These are phyloP conservation scores for Alectoria sarmentosa DNA, from an alignment of 495 filamentous ascomycete species.

Conservation along the genomic window DNA sequence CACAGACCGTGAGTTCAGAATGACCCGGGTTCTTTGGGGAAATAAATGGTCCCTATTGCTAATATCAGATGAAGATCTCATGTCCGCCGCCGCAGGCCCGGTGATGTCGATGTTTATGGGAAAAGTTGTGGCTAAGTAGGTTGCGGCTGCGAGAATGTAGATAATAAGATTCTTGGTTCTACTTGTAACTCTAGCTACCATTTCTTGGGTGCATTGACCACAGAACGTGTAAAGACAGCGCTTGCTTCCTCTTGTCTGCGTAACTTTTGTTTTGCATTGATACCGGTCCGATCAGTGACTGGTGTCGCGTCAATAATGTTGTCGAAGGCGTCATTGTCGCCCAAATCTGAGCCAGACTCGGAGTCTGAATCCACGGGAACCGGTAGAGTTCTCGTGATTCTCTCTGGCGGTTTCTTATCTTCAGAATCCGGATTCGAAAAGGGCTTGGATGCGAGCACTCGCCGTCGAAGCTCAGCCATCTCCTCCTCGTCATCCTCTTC, in stretches of 20 bases:
- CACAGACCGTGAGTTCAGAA: constrained; percentile 5
- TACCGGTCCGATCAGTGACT: constrained; percentile 74
- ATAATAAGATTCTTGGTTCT: background rate
- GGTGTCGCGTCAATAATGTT: constrained; percentile 86
- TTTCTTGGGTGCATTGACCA: constrained; percentile 53
- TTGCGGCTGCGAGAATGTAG: background rate
- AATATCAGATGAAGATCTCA: constrained; percentile 2
- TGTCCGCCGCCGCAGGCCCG: constrained; percentile 10
- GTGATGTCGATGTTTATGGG: constrained; percentile 12
- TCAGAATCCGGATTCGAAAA: constrained; percentile 60
- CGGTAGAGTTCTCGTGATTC: constrained; percentile 45
- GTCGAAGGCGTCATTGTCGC: constrained; percentile 69
- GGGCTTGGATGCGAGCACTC: constrained; percentile 76
- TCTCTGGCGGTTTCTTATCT: constrained; percentile 48
- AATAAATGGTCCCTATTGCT: background rate
- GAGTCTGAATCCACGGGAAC: constrained; percentile 52
- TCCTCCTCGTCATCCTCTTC: constrained; percentile 78
- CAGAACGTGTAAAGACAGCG: constrained; percentile 56
- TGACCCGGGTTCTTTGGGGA: too few species aligned
- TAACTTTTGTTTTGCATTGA: constrained; percentile 50
- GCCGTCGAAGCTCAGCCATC: constrained; percentile 83
- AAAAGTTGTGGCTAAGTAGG: background rate
- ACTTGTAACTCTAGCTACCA: constrained; percentile 32
- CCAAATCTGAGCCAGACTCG: constrained; percentile 65
- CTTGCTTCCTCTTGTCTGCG: constrained; percentile 39